Evolutionary conservation across 768 basidiomycete genomes (phyloP).

Genomic region (Nevesoporus exiguus): DNA sequence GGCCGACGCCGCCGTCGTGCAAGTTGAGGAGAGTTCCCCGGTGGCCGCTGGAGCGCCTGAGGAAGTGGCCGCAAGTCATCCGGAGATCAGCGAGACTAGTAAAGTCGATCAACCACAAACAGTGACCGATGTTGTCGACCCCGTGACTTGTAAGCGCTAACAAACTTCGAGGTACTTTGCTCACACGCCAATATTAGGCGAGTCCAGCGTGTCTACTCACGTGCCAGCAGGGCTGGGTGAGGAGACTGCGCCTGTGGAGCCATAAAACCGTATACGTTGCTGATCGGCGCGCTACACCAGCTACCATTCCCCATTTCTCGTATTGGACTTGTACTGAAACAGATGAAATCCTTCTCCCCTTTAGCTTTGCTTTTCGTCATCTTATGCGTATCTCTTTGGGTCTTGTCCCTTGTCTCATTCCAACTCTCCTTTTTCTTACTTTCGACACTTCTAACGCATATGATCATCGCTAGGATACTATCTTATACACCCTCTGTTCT

Average conservation of each 20-base stretch:
- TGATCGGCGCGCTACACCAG: too few relatives aligned
- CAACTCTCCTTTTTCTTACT: slow-evolving; percentile 10
- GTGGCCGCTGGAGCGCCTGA: neutral
- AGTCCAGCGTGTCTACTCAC: neutral
- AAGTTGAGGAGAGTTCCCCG: neutral
- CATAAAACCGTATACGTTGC: neutral
- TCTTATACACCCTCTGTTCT: slow-evolving; percentile 7
- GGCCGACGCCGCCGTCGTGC: too few relatives aligned
- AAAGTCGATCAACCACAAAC: neutral
- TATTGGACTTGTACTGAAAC: neutral
- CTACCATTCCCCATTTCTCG: neutral
- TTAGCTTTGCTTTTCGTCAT: neutral
- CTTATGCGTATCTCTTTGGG: neutral
- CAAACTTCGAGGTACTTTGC: neutral
- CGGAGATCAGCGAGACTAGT: neutral
- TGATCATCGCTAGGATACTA: slow-evolving; percentile 11
- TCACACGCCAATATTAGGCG: neutral
- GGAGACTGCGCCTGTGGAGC: slow-evolving; percentile 1
- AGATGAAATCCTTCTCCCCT: neutral
- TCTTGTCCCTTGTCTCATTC: slow-evolving; percentile 5
- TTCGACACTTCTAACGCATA: slow-evolving; percentile 11
- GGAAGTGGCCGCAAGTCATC: neutral
- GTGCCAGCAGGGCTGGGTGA: neutral
- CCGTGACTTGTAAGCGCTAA: slow-evolving; percentile 12
- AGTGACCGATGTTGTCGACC: neutral